Evolutionary conservation across 305 asterid species (phyloP).

Genomic region (Rubia tinctorum): DNA sequence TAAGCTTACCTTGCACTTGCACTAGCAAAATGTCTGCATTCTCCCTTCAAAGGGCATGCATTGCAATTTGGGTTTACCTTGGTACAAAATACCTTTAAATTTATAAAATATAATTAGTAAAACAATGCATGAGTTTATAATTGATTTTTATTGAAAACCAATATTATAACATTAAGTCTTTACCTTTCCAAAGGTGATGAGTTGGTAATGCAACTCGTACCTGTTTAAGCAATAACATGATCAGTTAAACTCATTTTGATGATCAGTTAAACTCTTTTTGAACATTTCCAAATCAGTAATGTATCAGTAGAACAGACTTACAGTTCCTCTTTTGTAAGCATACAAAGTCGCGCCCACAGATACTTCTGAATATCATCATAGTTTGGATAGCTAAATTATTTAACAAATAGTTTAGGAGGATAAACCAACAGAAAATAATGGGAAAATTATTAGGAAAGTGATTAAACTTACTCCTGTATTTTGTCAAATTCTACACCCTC

Average conservation of each 20-base stretch:
- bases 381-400: constrained; percentile 48
- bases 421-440: too few relatives aligned
- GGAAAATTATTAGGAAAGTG: background rate
- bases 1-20: constrained; percentile 45
- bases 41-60: constrained; percentile 57
- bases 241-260: too few relatives aligned
- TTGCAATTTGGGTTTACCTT: constrained; percentile 52
- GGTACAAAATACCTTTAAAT: constrained; percentile 54
- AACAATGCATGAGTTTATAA: background rate
- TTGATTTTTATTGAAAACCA: background rate
- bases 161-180: background rate
- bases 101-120: background rate
- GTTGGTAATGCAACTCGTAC: constrained; percentile 58
- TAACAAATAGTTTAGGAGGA: background rate
- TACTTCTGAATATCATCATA: constrained; percentile 52
- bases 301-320: constrained; percentile 23
- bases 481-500: constrained; percentile 42
- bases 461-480: constrained; percentile 35
- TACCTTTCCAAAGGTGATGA: constrained; percentile 68
- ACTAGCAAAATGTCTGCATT: constrained; percentile 62
- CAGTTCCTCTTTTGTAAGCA: constrained; percentile 27
- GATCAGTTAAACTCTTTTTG: too few relatives aligned
- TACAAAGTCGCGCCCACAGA: constrained; percentile 55
- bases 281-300: background rate
- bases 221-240: constrained; percentile 30